These are phyloP conservation scores for Actinomortierella wolfii DNA, from an alignment of 371 early-diverging fungal species.

Conservation along the genomic window DNA sequence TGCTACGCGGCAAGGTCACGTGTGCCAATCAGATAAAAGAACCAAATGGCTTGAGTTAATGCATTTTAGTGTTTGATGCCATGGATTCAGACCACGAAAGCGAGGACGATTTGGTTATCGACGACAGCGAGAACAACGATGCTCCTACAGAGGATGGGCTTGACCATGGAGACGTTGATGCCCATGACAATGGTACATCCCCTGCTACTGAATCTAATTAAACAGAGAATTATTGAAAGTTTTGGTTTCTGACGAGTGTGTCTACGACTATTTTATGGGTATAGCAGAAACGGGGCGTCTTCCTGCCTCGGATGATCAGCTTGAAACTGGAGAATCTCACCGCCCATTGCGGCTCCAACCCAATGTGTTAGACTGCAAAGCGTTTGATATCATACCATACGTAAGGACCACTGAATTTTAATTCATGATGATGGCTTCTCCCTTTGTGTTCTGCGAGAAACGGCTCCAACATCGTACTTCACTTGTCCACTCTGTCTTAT, in stretches of 20 bases:
- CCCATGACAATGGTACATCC: conserved; percentile 16
- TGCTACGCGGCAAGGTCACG: too few species aligned
- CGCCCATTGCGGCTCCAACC: conserved; percentile 47
- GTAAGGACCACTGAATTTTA: conserved; percentile 35
- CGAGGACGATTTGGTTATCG: conserved; percentile 31
- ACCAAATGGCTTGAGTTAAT: too few species aligned
- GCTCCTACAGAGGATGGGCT: conserved; percentile 38
- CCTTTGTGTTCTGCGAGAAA: too few species aligned
- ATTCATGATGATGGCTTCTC: neutral
- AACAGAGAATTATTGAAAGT: neutral
- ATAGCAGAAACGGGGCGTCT: neutral
- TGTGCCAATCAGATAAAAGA: too few species aligned
- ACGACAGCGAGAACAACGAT: conserved; percentile 28
- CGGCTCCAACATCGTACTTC: too few species aligned
- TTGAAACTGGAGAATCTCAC: neutral
- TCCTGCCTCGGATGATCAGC: neutral
- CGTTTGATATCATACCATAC: conserved; percentile 61
- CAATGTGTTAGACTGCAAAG: conserved; percentile 49
- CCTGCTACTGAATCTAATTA: neutral
- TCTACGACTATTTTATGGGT: neutral
- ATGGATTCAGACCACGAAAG: conserved; percentile 48
- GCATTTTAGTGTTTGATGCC: too few species aligned
- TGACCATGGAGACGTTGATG: conserved; percentile 32
- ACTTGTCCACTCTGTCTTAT: too few species aligned
- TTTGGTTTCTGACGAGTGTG: neutral